These are phyloP conservation scores for Penicillium sclerotigenum DNA, from an alignment of 2,329 filamentous ascomycete genomes.

Conservation along the genomic window DNA sequence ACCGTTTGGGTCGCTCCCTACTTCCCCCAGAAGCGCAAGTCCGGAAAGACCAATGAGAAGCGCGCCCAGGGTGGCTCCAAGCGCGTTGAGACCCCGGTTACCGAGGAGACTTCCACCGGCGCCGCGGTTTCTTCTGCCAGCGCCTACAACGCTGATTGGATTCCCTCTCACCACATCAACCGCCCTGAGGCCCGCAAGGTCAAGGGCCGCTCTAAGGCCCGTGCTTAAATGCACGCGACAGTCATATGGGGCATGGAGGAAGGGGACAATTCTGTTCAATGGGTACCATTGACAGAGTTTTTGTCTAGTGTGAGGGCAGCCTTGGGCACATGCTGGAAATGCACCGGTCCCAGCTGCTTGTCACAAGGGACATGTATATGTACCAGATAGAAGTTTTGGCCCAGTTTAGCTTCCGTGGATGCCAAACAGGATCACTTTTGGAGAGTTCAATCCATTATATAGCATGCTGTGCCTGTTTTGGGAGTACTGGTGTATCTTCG, in stretches of 20 bases:
- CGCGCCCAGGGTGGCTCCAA: constrained; percentile 54
- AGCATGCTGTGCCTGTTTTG: background rate
- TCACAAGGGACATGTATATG: constrained; percentile 18
- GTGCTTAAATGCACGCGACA: constrained; percentile 26
- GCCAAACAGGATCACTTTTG: constrained; percentile 4
- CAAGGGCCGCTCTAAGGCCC: constrained; percentile 48
- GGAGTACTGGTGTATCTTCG: background rate
- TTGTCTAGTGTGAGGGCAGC: constrained; percentile 3
- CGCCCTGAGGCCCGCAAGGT: constrained; percentile 68
- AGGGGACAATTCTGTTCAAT: constrained; percentile 5
- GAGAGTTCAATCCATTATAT: constrained; percentile 3
- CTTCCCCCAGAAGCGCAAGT: constrained; percentile 71
- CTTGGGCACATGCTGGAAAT: constrained; percentile 17
- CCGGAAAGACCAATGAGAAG: constrained; percentile 24
- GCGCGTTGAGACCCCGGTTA: constrained; percentile 62
- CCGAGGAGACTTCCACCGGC: constrained; percentile 65
- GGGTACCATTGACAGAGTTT: constrained; percentile 1
- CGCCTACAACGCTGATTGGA: constrained; percentile 89
- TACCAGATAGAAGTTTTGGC: constrained; percentile 11
- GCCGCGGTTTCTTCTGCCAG: constrained; percentile 67
- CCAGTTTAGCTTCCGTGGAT: constrained; percentile 4
- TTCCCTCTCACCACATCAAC: constrained; percentile 83
- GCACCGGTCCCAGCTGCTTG: constrained; percentile 7
- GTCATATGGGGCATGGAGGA: background rate
- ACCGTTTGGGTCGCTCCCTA: constrained; percentile 95